phyloP scores from a whole-genome alignment of 805 yeast genomes.

The Metschnikowia sp. region DNA sequence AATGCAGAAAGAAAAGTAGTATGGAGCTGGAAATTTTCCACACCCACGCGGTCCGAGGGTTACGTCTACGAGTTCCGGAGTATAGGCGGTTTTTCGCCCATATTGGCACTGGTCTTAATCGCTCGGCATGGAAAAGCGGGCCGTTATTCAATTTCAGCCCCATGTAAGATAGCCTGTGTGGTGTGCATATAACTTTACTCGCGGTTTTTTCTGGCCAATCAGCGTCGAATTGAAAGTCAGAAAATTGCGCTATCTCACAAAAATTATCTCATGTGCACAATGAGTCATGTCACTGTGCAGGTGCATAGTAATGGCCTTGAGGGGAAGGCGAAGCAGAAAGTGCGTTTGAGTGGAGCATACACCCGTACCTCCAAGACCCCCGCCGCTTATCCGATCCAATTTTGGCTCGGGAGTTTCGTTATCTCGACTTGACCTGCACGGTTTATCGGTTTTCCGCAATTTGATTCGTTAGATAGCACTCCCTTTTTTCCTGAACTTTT shows the following conservation, averaged over 20 bases:
- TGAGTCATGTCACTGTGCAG: background rate
- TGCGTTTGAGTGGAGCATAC: background rate
- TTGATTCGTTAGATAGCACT: slow-evolving; percentile 7
- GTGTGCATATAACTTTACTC: background rate
- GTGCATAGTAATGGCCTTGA: background rate
- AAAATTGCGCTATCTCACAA: background rate
- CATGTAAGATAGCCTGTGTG: slow-evolving; percentile 2
- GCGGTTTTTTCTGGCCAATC: background rate
- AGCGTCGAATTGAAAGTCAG: slow-evolving; percentile 2
- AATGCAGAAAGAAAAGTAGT: background rate
- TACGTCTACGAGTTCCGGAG: slow-evolving; percentile 3
- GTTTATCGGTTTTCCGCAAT: background rate
- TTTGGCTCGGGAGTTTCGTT: too few species aligned
- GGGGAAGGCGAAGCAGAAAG: background rate
- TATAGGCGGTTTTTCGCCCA: background rate
- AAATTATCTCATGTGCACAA: background rate
- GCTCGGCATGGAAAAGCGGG: background rate
- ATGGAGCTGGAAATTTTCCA: background rate
- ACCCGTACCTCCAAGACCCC: slow-evolving; percentile 2
- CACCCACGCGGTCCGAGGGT: slow-evolving; percentile 1
- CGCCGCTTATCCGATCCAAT: background rate
- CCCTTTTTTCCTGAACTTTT: too few species aligned
- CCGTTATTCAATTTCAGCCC: background rate
- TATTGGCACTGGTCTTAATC: background rate
- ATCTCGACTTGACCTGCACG: background rate